Conservation (phyloP, 2,329 filamentous ascomycete genomes). For the Colletotrichum echinochloae region DNA sequence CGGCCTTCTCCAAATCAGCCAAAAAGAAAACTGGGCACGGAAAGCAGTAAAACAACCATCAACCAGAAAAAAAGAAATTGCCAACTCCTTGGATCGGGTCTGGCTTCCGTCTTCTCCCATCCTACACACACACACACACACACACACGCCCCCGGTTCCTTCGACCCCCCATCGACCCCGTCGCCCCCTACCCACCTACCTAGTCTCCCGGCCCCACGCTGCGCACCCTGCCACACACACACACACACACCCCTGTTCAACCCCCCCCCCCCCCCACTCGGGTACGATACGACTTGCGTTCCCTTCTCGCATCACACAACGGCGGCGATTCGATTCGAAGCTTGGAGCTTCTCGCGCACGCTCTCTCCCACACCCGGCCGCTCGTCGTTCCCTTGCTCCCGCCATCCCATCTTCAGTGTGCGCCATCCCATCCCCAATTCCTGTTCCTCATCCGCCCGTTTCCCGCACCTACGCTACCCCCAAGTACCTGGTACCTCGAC, state of each 20-base stretch:
- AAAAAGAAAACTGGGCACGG: slow-evolving; percentile 25
- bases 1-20: slow-evolving; percentile 24
- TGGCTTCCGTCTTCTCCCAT: slow-evolving; percentile 40
- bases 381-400: slow-evolving; percentile 22
- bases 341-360: slow-evolving; percentile 21
- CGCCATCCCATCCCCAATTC: slow-evolving; percentile 28
- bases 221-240: slow-evolving; percentile 21
- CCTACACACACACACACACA: slow-evolving; percentile 36
- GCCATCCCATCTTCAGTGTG: slow-evolving; percentile 33
- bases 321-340: slow-evolving; percentile 30
- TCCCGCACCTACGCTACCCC: slow-evolving; percentile 19
- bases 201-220: slow-evolving; percentile 38
- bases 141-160: slow-evolving; percentile 22
- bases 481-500: slow-evolving; percentile 38
- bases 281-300: slow-evolving; percentile 15
- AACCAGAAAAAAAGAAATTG: slow-evolving; percentile 35
- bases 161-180: slow-evolving; percentile 15
- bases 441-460: slow-evolving; percentile 35
- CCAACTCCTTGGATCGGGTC: slow-evolving; percentile 39
- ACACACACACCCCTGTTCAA: slow-evolving; percentile 1
- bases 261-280: slow-evolving; percentile 25
- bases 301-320: slow-evolving; percentile 30
- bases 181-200: too few species aligned
- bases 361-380: slow-evolving; percentile 4
- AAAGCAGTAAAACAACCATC: slow-evolving; percentile 22